Base-by-base conservation (phyloP, 176 grass and related monocot genomes). In the Ampelocalamus luodianensis region DNA sequence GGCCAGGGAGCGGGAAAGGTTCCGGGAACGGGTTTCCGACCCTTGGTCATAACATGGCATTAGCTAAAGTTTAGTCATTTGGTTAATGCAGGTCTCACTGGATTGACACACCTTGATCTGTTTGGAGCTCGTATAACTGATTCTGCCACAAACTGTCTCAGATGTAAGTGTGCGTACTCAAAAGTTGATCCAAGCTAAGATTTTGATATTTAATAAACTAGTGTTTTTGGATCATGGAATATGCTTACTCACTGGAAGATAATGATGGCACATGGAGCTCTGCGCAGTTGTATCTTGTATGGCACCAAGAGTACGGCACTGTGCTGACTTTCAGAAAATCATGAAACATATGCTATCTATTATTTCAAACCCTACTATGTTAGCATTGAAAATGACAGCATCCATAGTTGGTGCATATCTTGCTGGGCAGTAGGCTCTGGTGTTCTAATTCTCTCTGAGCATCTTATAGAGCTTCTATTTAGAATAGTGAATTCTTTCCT, bases 71-170 rank as follows among this genome's bases (percentile, higher is more conserved):
- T 50, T 7, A 62, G 6, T 72, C 39, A 43, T 79, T 74, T 84
- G 12, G 23, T 81, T 81, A 79, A 63, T 86, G 43, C 90, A 99
- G 97, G 71, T 91, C 91, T 99, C 78, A 96, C 88, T 86, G 91
- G 93, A 76, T 86, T 99, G 70, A 99, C 90, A 42, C 91, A 96
- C 86, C 92, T 99, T 53, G 97, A 99, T 86, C 88, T 99, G 13
- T 99, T 99, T 80, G 97, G 93, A 81, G 93, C 97, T 89, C 92
- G 68, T 4, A 89, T 99, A 83, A 96, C 92, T 71, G 97, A 99
- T 84, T 67, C 85, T 70, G 97, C 93, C 20, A 92, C 90, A 26
- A 94, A 82, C 82, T 96, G 75, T 86, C 88, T 99, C 42, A 91
- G 83, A 87, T 78, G 96, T 99, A 88, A 85, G 97, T 85, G 40